phyloP scores from a whole-genome alignment of 768 basidiomycete genomes.

The Russula foetens region DNA sequence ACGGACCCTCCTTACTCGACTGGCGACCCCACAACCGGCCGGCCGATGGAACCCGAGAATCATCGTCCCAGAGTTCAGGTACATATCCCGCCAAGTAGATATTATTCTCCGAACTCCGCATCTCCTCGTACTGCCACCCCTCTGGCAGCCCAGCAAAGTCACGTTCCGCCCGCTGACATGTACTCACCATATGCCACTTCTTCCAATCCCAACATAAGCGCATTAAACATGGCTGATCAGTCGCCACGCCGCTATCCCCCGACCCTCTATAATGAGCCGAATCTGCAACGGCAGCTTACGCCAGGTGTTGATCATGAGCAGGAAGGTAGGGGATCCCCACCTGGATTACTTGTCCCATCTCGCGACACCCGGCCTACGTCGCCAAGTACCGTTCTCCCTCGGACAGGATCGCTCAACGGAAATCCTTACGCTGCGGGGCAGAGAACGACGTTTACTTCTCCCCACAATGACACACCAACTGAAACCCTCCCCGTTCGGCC shows the following conservation, averaged over 20 bases:
- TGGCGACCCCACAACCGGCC: not conserved
- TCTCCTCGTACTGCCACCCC: not conserved
- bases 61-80: not conserved
- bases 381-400: not conserved
- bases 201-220: not conserved
- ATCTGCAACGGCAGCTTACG: conserved; percentile 2
- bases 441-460: not conserved
- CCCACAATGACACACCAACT: not conserved
- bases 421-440: not conserved
- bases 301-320: not conserved
- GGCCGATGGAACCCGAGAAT: not conserved
- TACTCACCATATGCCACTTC: not conserved
- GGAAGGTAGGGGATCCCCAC: not conserved
- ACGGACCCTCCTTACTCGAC: not conserved
- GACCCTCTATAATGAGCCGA: conserved; percentile 11
- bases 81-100: conserved; percentile 8
- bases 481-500: conserved; percentile 10
- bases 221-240: not conserved
- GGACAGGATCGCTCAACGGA: not conserved
- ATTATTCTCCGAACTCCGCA: not conserved
- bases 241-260: conserved; percentile 8
- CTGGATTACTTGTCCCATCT: conserved; percentile 4
- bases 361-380: not conserved
- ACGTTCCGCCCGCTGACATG: not conserved
- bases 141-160: not conserved